Conservation (phyloP, 768 basidiomycete genomes). For the Mycena galericulata region DNA sequence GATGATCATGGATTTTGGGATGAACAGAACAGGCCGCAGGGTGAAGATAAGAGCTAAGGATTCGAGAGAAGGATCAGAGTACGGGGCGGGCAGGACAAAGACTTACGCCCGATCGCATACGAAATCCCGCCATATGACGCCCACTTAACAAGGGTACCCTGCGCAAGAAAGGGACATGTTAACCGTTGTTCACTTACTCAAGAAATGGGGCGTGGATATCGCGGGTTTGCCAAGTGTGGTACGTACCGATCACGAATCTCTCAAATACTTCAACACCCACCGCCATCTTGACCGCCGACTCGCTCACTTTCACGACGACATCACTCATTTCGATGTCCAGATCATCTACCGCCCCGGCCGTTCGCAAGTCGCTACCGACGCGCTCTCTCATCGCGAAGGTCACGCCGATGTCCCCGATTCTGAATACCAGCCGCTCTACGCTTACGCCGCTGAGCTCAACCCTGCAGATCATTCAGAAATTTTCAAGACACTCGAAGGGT, state of each 20-base stretch:
- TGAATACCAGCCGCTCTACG: slow-evolving; percentile 35
- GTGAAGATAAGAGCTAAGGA: too few species aligned
- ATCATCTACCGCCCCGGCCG: slow-evolving; percentile 34
- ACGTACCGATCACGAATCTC: too few species aligned
- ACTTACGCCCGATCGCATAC: too few species aligned
- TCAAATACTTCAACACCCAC: slow-evolving; percentile 37
- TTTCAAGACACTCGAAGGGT: slow-evolving; percentile 12
- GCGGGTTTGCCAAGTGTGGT: too few species aligned
- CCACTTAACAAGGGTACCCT: slow-evolving; percentile 27
- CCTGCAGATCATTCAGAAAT: not conserved
- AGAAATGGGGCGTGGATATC: too few species aligned
- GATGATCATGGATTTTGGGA: too few species aligned
- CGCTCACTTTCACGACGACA: slow-evolving; percentile 37
- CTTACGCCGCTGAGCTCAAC: too few species aligned
- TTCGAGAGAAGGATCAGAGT: too few species aligned
- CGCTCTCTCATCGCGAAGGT: slow-evolving; percentile 34
- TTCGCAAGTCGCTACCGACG: slow-evolving; percentile 34
- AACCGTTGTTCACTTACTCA: slow-evolving; percentile 32
- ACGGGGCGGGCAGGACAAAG: too few species aligned
- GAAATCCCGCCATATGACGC: too few species aligned
- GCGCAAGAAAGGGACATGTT: slow-evolving; percentile 30
- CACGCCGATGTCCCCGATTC: slow-evolving; percentile 27
- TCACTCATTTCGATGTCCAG: slow-evolving; percentile 30
- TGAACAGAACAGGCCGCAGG: too few species aligned
- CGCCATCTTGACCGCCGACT: slow-evolving; percentile 36